These are phyloP conservation scores for Lachnellula arida DNA, from an alignment of 2,329 filamentous ascomycete genomes.

Conservation along the genomic window DNA sequence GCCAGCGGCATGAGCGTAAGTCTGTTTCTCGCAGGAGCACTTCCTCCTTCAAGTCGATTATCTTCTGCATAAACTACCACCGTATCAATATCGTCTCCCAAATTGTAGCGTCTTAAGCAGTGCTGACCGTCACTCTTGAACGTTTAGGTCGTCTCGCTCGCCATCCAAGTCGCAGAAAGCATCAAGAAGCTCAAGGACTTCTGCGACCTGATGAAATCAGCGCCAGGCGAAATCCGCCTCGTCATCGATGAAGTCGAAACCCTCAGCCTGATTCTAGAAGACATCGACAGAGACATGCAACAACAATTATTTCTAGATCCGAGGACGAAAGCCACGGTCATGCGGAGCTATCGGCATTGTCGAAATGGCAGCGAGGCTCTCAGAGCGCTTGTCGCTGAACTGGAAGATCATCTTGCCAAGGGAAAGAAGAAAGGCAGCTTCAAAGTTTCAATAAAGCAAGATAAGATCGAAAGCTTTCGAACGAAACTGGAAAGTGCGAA, in stretches of 20 bases:
- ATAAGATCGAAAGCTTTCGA: background rate
- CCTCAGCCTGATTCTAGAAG: slow-evolving; percentile 5
- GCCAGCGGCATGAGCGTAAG: slow-evolving; percentile 6
- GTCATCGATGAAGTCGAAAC: slow-evolving; percentile 8
- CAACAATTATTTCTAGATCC: background rate
- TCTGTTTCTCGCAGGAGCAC: no score
- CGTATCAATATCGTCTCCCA: no score
- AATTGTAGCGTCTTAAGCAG: no score
- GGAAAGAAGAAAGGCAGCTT: background rate
- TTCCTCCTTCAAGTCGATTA: no score
- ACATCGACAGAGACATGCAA: slow-evolving; percentile 2
- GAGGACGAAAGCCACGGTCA: background rate
- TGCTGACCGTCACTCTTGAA: no score
- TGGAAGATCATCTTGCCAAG: background rate
- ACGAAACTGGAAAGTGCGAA: slow-evolving; percentile 8
- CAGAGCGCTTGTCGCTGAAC: background rate
- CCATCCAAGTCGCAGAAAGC: slow-evolving; percentile 10
- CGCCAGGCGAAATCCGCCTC: slow-evolving; percentile 2
- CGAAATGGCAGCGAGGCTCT: background rate
- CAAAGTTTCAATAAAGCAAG: slow-evolving; percentile 5
- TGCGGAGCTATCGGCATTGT: slow-evolving; percentile 1
- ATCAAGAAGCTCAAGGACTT: slow-evolving; percentile 10
- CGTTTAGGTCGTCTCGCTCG: slow-evolving; percentile 3
- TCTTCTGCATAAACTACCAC: no score
- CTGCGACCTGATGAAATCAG: slow-evolving; percentile 3